Conservation (phyloP, 2,329 filamentous ascomycete species). For the Zopfia rhizophila region DNA sequence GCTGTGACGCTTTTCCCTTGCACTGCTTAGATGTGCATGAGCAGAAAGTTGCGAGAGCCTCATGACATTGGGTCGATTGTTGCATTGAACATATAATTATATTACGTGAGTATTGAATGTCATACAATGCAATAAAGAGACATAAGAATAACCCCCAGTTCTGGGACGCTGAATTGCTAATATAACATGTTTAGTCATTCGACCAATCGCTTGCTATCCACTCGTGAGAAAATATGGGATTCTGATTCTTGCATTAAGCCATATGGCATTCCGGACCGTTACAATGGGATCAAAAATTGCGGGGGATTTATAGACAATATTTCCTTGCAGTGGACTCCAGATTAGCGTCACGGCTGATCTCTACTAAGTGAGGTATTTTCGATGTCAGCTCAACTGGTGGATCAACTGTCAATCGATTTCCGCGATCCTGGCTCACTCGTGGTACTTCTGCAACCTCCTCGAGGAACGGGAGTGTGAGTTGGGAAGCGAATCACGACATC, state of each 20-base stretch:
- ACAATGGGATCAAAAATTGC: constrained; percentile 4
- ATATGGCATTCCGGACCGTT: constrained; percentile 4
- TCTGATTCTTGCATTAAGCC: not conserved
- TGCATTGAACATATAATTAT: no score
- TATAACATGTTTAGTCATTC: no score
- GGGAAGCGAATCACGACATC: constrained; percentile 18
- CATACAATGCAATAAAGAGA: no score
- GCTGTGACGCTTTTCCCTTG: no score
- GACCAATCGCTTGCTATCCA: no score
- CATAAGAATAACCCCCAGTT: no score
- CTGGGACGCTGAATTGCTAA: no score
- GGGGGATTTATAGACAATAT: constrained; percentile 12
- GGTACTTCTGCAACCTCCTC: not conserved
- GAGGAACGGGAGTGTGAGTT: not conserved
- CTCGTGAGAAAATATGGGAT: no score
- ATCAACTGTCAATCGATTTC: not conserved
- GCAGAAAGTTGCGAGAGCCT: no score
- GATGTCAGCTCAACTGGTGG: constrained; percentile 4
- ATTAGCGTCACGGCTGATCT: constrained; percentile 16
- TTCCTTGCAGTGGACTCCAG: not conserved
- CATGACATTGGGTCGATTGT: no score
- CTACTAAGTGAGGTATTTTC: constrained; percentile 1
- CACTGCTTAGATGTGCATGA: no score
- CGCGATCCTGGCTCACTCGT: constrained; percentile 9
- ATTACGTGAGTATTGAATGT: no score